Evolutionary conservation across 331 rosid species (phyloP).

Genomic region (Cucumis variabilis): DNA sequence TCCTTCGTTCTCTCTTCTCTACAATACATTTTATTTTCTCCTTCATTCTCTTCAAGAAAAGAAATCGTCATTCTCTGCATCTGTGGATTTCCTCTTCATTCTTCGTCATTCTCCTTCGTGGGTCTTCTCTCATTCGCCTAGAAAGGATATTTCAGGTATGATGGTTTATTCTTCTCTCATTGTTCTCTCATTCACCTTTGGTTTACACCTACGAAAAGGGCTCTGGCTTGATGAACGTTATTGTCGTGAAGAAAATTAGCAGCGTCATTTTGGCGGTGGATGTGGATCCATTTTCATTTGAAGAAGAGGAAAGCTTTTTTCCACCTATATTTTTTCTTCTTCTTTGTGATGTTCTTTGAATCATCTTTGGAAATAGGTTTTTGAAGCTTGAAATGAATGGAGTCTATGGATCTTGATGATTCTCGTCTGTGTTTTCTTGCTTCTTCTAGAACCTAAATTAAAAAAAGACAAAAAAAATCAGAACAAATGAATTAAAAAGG

Average conservation of each 20-base stretch:
- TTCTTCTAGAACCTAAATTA: constrained; percentile 74
- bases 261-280: not conserved
- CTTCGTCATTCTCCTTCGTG: no score
- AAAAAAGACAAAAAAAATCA: not conserved
- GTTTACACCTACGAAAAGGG: no score
- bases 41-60: no score
- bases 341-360: constrained; percentile 42
- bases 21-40: no score
- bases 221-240: constrained; percentile 76
- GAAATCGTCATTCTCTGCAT: no score
- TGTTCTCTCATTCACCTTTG: no score
- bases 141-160: no score
- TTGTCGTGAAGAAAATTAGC: not conserved
- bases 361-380: constrained; percentile 84
- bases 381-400: constrained; percentile 90
- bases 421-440: constrained; percentile 85
- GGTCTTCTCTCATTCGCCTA: no score
- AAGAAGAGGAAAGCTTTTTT: constrained; percentile 70
- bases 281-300: constrained; percentile 64
- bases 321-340: constrained; percentile 78
- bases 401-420: constrained; percentile 72
- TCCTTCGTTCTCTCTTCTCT: no score
- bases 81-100: no score
- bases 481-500: not conserved
- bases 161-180: no score